These are phyloP conservation scores for Fragaria vesca DNA, from an alignment of 306 rosid genomes.

Conservation along the genomic window DNA sequence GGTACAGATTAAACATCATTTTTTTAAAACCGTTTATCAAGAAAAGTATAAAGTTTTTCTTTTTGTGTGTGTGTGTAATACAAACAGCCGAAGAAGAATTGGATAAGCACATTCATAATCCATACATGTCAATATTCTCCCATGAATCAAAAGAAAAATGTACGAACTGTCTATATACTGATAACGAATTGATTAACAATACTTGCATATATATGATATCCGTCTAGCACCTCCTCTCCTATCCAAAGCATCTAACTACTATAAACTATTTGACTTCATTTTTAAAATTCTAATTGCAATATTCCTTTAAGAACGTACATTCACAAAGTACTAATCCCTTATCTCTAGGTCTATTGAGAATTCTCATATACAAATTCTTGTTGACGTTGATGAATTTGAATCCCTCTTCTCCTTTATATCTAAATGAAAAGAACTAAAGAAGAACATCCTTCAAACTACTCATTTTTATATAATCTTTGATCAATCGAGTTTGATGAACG, in stretches of 20 bases:
- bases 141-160: neutral
- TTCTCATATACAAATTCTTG: neutral
- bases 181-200: neutral
- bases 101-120: neutral
- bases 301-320: neutral
- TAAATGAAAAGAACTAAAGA: neutral
- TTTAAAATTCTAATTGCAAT: neutral
- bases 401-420: neutral
- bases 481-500: too few relatives aligned
- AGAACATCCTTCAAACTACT: too few relatives aligned
- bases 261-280: neutral
- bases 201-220: neutral
- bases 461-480: too few relatives aligned
- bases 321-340: neutral
- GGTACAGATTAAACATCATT: too few relatives aligned
- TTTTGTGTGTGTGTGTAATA: neutral
- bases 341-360: neutral
- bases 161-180: neutral
- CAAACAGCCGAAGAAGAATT: neutral
- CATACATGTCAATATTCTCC: neutral
- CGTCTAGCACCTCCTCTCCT: neutral
- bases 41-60: too few relatives aligned
- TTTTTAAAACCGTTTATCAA: too few relatives aligned
- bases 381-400: neutral
- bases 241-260: neutral